phyloP scores from a whole-genome alignment of 1,139 yeast genomes.

The Taiozyma sp. region DNA sequence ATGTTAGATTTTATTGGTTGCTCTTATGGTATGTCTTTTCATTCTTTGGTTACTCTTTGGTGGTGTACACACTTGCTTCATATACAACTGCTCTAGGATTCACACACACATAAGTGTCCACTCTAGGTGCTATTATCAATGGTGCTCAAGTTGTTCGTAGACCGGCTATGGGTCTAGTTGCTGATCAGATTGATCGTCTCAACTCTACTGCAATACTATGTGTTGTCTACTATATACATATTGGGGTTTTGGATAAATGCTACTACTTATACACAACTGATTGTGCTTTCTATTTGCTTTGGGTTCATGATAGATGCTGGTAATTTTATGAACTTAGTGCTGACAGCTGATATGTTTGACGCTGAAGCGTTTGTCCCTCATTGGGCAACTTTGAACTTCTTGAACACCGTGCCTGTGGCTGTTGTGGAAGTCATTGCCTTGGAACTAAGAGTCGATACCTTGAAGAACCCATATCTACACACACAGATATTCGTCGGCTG shows the following conservation, averaged over 20 bases:
- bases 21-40: constrained; percentile 51
- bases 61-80: constrained; percentile 54
- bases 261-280: constrained; percentile 30
- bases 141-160: constrained; percentile 64
- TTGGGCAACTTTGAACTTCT: constrained; percentile 49
- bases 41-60: constrained; percentile 49
- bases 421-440: constrained; percentile 46
- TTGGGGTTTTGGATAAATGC: constrained; percentile 51
- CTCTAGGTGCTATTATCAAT: constrained; percentile 52
- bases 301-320: constrained; percentile 58
- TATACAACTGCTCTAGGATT: constrained; percentile 57
- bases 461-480: constrained; percentile 42
- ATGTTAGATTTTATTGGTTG: constrained; percentile 21
- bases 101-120: constrained; percentile 46
- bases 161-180: constrained; percentile 50
- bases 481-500: constrained; percentile 55
- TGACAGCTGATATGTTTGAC: constrained; percentile 47
- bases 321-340: constrained; percentile 52
- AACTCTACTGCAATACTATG: constrained; percentile 35
- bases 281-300: constrained; percentile 42
- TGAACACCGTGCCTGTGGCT: constrained; percentile 34
- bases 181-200: constrained; percentile 52
- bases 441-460: constrained; percentile 32
- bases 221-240: constrained; percentile 20
- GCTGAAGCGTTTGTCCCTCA: constrained; percentile 46